Percentiles rank a stretch among this genome's conserved stretches.
Conservation (phyloP, 345 rosid genomes). For the Combretum micranthum region DNA sequence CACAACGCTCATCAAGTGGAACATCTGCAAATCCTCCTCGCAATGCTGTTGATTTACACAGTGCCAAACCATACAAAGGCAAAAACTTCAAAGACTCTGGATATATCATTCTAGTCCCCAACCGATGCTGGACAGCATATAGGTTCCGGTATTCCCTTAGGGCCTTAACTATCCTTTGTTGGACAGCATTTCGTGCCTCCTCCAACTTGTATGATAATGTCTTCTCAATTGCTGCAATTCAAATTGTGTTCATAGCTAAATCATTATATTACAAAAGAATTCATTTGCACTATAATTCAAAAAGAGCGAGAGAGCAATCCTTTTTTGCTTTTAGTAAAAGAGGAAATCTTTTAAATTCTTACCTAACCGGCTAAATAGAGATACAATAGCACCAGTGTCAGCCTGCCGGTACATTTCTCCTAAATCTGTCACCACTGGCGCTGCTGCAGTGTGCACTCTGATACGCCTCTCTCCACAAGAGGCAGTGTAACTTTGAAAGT, state of each 20-base stretch:
- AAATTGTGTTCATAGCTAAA: constrained; percentile 4
- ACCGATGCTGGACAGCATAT: constrained; percentile 84
- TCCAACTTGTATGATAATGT: constrained; percentile 80
- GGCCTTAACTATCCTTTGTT: constrained; percentile 81
- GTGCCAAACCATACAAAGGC: constrained; percentile 78
- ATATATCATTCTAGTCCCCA: constrained; percentile 90
- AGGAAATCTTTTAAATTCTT: not conserved
- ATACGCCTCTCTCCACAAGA: constrained; percentile 99
- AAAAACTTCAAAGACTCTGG: constrained; percentile 86
- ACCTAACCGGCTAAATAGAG: constrained; percentile 86
- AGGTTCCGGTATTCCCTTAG: constrained; percentile 88
- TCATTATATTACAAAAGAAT: too few relatives aligned
- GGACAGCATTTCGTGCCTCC: constrained; percentile 76
- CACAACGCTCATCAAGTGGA: constrained; percentile 87
- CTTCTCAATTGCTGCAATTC: constrained; percentile 86
- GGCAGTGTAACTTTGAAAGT: constrained; percentile 77
- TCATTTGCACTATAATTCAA: not conserved
- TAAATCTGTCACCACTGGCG: constrained; percentile 85
- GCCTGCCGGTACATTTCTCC: constrained; percentile 97
- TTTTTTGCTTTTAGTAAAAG: not conserved
- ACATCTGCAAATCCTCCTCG: constrained; percentile 88
- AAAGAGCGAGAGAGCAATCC: not conserved
- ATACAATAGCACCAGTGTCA: constrained; percentile 83
- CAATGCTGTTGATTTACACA: constrained; percentile 77
- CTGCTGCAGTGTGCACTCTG: constrained; percentile 89